phyloP scores from a whole-genome alignment of 108 stramenopile genomes.

The Poteriospumella lacustris region DNA sequence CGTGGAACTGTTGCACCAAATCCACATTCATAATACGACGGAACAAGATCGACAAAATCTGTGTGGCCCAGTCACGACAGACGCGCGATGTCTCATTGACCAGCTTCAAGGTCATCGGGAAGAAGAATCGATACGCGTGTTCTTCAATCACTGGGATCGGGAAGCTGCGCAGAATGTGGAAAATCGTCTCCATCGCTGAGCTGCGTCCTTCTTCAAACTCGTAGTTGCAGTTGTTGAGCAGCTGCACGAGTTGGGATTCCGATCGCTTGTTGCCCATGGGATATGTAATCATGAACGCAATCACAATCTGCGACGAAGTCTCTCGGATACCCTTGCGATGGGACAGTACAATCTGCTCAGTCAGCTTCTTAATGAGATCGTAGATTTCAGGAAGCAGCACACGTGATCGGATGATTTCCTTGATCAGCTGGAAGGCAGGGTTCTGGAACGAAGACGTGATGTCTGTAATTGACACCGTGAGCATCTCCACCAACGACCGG shows the following conservation, averaged over 20 bases:
- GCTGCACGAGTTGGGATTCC: constrained; percentile 67
- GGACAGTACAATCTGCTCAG: constrained; percentile 21
- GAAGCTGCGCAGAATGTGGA: constrained; percentile 59
- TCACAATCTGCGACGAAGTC: constrained; percentile 54
- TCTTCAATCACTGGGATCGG: constrained; percentile 62
- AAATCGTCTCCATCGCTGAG: constrained; percentile 63
- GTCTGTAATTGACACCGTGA: constrained; percentile 16
- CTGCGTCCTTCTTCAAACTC: constrained; percentile 77
- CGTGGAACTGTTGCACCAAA: not conserved
- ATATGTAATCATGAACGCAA: constrained; percentile 74
- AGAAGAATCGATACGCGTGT: constrained; percentile 66
- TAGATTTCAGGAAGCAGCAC: constrained; percentile 27
- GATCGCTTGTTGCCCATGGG: constrained; percentile 69
- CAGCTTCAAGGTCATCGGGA: constrained; percentile 74
- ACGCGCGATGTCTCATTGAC: constrained; percentile 75
- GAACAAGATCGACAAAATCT: constrained; percentile 58
- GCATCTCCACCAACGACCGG: not conserved
- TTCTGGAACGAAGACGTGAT: constrained; percentile 10
- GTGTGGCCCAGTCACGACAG: constrained; percentile 63
- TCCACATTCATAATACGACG: too few relatives aligned
- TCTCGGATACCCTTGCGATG: constrained; percentile 15
- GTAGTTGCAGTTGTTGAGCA: constrained; percentile 74
- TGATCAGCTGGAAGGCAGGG: constrained; percentile 21
- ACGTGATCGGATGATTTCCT: not conserved
- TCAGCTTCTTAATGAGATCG: constrained; percentile 12